Evolutionary conservation across 2,329 filamentous ascomycete genomes (phyloP).

Genomic region (Neurospora sp.): DNA sequence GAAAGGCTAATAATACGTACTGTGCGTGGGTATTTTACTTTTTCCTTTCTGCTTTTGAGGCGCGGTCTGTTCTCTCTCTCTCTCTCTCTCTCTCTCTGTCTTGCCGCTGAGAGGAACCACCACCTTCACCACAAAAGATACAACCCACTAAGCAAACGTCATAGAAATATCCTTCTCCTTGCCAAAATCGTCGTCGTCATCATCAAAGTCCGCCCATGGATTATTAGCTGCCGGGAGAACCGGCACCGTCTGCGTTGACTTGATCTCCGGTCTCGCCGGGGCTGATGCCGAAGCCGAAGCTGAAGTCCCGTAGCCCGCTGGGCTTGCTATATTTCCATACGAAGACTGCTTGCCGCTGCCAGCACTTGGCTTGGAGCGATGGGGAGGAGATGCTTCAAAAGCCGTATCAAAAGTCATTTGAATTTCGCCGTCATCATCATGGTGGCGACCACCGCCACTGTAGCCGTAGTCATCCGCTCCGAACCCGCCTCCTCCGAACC

Average conservation of each 20-base stretch:
- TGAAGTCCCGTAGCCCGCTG: background rate
- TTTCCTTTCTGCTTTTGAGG: background rate
- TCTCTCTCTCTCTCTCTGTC: too few species aligned
- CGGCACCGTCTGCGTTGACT: constrained; percentile 38
- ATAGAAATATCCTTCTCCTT: constrained; percentile 67
- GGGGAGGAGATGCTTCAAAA: constrained; percentile 31
- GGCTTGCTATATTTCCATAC: background rate
- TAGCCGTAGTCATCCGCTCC: constrained; percentile 1
- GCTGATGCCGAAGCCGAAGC: constrained; percentile 10
- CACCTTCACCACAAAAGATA: background rate
- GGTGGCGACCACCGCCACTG: constrained; percentile 14
- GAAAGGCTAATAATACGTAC: background rate
- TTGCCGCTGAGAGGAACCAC: too few species aligned
- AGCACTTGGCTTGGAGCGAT: background rate
- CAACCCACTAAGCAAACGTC: constrained; percentile 57
- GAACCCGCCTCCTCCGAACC: background rate
- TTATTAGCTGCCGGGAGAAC: constrained; percentile 38
- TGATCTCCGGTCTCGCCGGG: constrained; percentile 30
- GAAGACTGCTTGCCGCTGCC: background rate
- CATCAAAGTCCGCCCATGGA: constrained; percentile 59
- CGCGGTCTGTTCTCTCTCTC: too few species aligned
- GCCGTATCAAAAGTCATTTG: constrained; percentile 65
- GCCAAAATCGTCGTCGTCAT: constrained; percentile 58
- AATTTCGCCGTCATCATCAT: constrained; percentile 38
- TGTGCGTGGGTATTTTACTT: background rate